Base-by-base conservation (phyloP, 1,139 yeast species). In the Yamadazyma membranifaciens region DNA sequence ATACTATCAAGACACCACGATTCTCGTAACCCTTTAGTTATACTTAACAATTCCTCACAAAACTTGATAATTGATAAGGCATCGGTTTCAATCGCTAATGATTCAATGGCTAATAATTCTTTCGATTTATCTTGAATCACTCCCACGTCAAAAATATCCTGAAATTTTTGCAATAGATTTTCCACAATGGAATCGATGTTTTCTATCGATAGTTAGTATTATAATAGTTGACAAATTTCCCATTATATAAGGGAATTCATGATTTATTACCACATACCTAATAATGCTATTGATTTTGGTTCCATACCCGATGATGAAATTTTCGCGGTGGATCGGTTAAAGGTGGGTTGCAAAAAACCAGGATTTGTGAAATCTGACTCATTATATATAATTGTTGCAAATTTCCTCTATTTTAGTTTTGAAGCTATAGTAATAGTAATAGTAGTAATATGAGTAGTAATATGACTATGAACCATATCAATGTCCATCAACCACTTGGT, bases 1-100 rank as follows among this genome's bases (percentile, higher is more conserved):
- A 77, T 63, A 22, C 80, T 76, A 4, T 80, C 81, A 45, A 79
- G 59, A 31, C 80, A 69, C 84, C 84, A 79, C 2, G 74, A 66
- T 50, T 79, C 84, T 47, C 75, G 72, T 31, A 79, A 52, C 0
- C 70, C 65, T 34, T 79, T 56, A 2, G 81, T 74, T 3, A 78
- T 66, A 0, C 71, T 60, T 12, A 79, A 59, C 17, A 79, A 55
- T 42, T 79, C 83, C 46, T 79, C 80, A 35, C 81, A 71, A 9
- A 76, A 59, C 38, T 81, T 59, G 3, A 78, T 68, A 3, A 79
- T 77, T 4, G 73, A 66, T 43, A 73, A 62, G 0, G 82, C 72
- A 50, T 77, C 75, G 12, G 79, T 67, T 50, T 79, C 82, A 12
- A 79, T 74, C 9, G 80, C 79, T 15, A 78, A 56, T 25, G 80